phyloP scores from a whole-genome alignment of 2,329 filamentous ascomycete species.

The Fusarium equiseti region DNA sequence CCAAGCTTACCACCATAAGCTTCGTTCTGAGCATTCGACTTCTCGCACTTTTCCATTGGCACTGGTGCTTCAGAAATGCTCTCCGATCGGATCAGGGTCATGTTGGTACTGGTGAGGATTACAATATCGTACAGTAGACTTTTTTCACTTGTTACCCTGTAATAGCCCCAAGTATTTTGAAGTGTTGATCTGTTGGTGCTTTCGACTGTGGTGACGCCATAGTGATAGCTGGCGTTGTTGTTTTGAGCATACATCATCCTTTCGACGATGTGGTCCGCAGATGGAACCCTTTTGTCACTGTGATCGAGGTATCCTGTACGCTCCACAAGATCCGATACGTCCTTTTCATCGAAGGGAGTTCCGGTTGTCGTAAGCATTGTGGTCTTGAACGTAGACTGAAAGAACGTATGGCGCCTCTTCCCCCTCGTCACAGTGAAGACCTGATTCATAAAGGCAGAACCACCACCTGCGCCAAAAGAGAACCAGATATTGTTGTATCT shows the following conservation, averaged over 20 bases:
- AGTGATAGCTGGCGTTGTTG: constrained; percentile 8
- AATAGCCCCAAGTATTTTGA: constrained; percentile 19
- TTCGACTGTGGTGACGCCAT: constrained; percentile 1
- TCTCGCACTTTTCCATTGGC: constrained; percentile 10
- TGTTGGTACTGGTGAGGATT: constrained; percentile 27
- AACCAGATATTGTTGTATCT: constrained; percentile 35
- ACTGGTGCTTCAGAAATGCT: not conserved
- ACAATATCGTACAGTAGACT: not conserved
- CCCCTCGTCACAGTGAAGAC: constrained; percentile 34
- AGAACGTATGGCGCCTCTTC: constrained; percentile 20
- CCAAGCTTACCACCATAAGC: constrained; percentile 28
- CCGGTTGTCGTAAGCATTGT: constrained; percentile 26
- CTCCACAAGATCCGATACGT: constrained; percentile 18
- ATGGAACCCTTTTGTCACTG: constrained; percentile 1
- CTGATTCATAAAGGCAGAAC: constrained; percentile 30
- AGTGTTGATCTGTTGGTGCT: constrained; percentile 11
- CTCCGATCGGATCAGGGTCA: constrained; percentile 33
- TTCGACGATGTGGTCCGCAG: constrained; percentile 4
- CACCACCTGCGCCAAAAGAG: constrained; percentile 24
- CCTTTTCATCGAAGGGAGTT: not conserved
- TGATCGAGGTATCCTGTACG: constrained; percentile 24
- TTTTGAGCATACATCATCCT: constrained; percentile 29
- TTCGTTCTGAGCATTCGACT: constrained; percentile 31
- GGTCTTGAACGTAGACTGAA: constrained; percentile 3
- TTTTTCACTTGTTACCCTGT: not conserved